These are phyloP conservation scores for Ustilago esculenta DNA, from an alignment of 1,284 basidiomycete species.

Conservation along the genomic window DNA sequence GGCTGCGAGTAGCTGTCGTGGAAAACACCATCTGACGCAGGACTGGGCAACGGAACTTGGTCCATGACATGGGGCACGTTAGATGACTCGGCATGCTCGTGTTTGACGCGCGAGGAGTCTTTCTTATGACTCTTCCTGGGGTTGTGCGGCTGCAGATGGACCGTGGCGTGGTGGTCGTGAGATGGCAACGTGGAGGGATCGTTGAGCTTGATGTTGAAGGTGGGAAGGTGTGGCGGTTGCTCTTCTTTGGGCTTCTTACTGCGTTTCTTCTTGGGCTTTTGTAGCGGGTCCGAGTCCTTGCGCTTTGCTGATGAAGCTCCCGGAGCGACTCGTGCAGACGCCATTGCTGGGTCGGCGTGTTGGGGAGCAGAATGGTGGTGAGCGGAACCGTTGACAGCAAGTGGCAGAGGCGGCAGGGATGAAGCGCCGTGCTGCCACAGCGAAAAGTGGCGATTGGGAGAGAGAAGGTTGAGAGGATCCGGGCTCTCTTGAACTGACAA, in stretches of 20 bases:
- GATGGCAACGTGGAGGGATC: background rate
- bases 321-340: slow-evolving; percentile 1
- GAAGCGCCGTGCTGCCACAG: slow-evolving; percentile 23
- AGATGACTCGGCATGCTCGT: slow-evolving; percentile 4
- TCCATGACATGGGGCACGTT: slow-evolving; percentile 1
- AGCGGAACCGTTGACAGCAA: slow-evolving; percentile 1
- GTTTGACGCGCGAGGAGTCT: background rate
- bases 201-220: slow-evolving; percentile 10
- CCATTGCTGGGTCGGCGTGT: slow-evolving; percentile 9
- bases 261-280: slow-evolving; percentile 29
- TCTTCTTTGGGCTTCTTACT: slow-evolving; percentile 31
- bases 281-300: slow-evolving; percentile 15
- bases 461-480: slow-evolving; percentile 47
- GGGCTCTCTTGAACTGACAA: slow-evolving; percentile 40
- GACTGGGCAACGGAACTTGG: background rate
- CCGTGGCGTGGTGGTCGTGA: background rate
- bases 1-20: background rate
- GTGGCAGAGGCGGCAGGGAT: slow-evolving; percentile 5
- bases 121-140: slow-evolving; percentile 22
- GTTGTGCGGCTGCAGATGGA: background rate
- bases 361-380: slow-evolving; percentile 2
- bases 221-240: background rate
- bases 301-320: slow-evolving; percentile 13
- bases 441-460: slow-evolving; percentile 26
- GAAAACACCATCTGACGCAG: background rate